Evolutionary conservation across 495 filamentous ascomycete genomes (phyloP), one percentile per base, ranked within the genome.

Genomic region (Neurospora sp.): DNA sequence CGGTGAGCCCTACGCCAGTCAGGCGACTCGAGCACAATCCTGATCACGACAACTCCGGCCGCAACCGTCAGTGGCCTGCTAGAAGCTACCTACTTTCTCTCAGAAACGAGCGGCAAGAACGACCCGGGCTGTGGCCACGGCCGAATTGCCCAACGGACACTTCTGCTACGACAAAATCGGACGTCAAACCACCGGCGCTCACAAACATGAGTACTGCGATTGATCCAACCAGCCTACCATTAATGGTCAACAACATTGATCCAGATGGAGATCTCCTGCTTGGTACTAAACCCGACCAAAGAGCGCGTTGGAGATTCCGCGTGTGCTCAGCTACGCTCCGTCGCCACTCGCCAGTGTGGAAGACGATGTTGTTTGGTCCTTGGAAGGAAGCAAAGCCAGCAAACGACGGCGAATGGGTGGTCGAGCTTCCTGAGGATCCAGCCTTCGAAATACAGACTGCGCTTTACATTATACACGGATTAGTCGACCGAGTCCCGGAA

Each of bases 391-490:
- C 73, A 66, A 78, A 79, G 71, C 77, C 75, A 4, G 23, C 46
- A 23, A 12, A 18, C 1, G 70, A 74, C 10, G 40, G 69, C 18
- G 74, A 77, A 8, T 80, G 79, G 77, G 69, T 79, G 8, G 75
- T 79, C 0, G 73, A 74, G 16, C 76, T 82, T 5, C 81, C 78
- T 2, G 81, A 82, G 0, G 81, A 82, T 54, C 46, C 46, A 10
- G n/a, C 46, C 46, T 27, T 12, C 46, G 46, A 54, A 23, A 23
- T 54, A 20, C 46, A 23, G 10, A 12, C 2, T 54, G 9, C 46
- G n/a, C 10, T 54, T 12, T 1, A 54, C 20, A 54, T 54, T 5
- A 12, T 12, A 23, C 46, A 54, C 4, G 46, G 46, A 23, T 54
- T 54, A 54, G 8, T 54, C n/a, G 46, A 54, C 20, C 9, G 5